Evolutionary conservation across 257 asterid genomes (phyloP).

Genomic region (Capsicum rhomboideum): DNA sequence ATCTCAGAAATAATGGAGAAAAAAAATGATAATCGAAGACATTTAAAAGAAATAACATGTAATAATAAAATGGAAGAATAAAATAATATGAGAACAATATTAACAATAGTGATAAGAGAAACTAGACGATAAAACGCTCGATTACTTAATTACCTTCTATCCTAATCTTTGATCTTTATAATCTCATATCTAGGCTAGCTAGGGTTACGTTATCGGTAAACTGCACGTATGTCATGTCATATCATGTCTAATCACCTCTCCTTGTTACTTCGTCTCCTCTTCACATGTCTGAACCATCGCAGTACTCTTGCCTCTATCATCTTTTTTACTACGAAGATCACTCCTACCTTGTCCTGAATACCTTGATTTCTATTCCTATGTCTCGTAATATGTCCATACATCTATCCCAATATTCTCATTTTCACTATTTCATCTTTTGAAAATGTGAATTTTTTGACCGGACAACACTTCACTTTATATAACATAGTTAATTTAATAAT

Average conservation of each 20-base stretch:
- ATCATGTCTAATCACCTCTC: not conserved
- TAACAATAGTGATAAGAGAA: not conserved
- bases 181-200: no score
- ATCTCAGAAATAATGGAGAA: not conserved
- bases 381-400: no score
- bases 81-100: not conserved
- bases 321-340: not conserved
- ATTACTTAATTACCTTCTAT: not conserved
- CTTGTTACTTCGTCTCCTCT: not conserved
- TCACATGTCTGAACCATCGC: not conserved
- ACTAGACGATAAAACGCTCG: not conserved
- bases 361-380: fast-evolving
- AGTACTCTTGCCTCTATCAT: not conserved
- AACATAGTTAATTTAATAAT: no score
- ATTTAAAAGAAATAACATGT: not conserved
- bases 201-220: no score
- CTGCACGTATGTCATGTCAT: no score
- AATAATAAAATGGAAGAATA: not conserved
- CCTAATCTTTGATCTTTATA: not conserved
- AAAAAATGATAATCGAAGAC: not conserved
- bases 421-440: not conserved
- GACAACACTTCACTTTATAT: no score
- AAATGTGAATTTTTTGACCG: not conserved
- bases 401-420: not conserved
- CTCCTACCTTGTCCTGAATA: not conserved